Percentiles rank a stretch among this genome's conserved stretches.
These are phyloP conservation scores for Cyclostephanos invisitatus DNA, from an alignment of 108 stramenopile genomes.

Conservation along the genomic window DNA sequence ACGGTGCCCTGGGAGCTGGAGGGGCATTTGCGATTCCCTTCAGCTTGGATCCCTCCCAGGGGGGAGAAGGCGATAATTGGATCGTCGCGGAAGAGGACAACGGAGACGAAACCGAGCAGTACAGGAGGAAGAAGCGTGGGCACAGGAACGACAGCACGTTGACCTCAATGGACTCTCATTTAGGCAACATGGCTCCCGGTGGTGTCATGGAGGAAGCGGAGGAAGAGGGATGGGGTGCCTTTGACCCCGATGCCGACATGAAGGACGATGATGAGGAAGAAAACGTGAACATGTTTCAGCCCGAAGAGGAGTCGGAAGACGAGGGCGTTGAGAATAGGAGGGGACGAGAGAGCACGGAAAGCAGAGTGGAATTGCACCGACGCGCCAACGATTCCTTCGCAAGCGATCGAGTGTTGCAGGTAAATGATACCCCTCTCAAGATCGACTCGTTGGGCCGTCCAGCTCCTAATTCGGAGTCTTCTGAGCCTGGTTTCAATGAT, in stretches of 20 bases:
- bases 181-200: slow-evolving; percentile 13
- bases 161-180: slow-evolving; percentile 25
- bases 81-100: slow-evolving; percentile 67
- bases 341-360: slow-evolving; percentile 52
- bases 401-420: slow-evolving; percentile 43
- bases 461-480: slow-evolving; percentile 26
- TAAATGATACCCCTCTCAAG: slow-evolving; percentile 44
- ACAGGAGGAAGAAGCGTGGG: slow-evolving; percentile 10
- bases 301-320: slow-evolving; percentile 41
- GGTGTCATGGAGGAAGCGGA: slow-evolving; percentile 46
- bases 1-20: slow-evolving; percentile 11
- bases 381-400: slow-evolving; percentile 51
- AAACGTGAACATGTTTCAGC: slow-evolving; percentile 48
- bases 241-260: slow-evolving; percentile 82
- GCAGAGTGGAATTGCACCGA: slow-evolving; percentile 82
- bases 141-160: slow-evolving; percentile 10
- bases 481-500: slow-evolving; percentile 31
- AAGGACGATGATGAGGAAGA: slow-evolving; percentile 49
- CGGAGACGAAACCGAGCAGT: slow-evolving; percentile 13
- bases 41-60: slow-evolving; percentile 20
- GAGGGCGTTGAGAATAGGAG: slow-evolving; percentile 15
- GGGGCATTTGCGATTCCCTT: slow-evolving; percentile 35
- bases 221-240: slow-evolving; percentile 82
- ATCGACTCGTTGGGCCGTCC: slow-evolving; percentile 21
- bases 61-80: slow-evolving; percentile 63